Evolutionary conservation across 73 alveolate genomes (phyloP).

Genomic region (Paramecium primaurelia): DNA sequence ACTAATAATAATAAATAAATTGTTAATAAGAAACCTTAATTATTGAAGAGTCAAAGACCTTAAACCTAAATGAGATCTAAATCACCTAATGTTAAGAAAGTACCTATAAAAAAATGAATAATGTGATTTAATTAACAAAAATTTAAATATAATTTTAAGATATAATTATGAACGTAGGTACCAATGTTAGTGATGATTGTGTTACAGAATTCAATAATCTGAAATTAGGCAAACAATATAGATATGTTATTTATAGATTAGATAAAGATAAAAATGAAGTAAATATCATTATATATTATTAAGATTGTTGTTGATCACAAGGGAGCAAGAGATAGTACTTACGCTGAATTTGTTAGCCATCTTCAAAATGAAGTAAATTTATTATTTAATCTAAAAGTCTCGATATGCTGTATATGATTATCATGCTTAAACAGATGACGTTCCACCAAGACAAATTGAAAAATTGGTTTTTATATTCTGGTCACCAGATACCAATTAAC

Average conservation of each 20-base stretch:
- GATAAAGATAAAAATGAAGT: background rate
- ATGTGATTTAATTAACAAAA: background rate
- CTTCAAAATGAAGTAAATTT: conserved; percentile 7
- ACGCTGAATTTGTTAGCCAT: conserved; percentile 1
- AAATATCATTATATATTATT: background rate
- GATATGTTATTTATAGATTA: background rate
- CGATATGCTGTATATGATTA: conserved; percentile 41
- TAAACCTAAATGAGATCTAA: background rate
- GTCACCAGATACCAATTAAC: conserved; percentile 46
- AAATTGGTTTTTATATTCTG: conserved; percentile 30
- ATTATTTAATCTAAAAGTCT: background rate
- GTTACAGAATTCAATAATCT: conserved; percentile 21
- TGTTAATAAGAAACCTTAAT: background rate
- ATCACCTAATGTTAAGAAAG: conserved; percentile 12
- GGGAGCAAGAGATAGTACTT: conserved; percentile 12
- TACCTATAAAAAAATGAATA: background rate
- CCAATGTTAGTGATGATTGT: conserved; percentile 21
- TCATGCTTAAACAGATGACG: conserved; percentile 44
- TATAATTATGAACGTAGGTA: conserved; percentile 36
- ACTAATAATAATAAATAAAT: background rate
- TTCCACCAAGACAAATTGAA: conserved; percentile 28
- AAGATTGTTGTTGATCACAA: background rate
- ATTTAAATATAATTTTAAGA: background rate
- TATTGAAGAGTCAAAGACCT: background rate
- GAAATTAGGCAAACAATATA: conserved; percentile 2